Conservation (phyloP, 768 basidiomycete species). For the Macrolepiota albuminosa region DNA sequence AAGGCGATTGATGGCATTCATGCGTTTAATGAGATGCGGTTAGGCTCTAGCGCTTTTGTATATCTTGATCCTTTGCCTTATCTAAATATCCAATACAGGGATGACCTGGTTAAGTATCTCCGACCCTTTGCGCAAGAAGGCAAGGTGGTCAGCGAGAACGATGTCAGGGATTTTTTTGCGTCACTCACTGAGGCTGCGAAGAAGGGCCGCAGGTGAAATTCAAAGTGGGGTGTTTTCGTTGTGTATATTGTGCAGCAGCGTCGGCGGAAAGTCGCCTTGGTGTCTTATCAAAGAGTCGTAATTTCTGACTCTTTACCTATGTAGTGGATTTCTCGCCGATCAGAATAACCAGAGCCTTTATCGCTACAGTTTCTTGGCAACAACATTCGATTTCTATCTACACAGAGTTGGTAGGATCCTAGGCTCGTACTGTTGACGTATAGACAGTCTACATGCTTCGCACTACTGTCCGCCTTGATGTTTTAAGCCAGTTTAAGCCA, state of each 20-base stretch:
- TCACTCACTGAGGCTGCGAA: constrained; percentile 35
- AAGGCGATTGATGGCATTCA: constrained; percentile 79
- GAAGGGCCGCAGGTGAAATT: constrained; percentile 16
- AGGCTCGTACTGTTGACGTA: background rate
- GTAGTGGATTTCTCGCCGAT: background rate
- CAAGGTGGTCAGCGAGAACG: constrained; percentile 67
- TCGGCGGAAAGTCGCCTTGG: background rate
- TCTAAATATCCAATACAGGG: constrained; percentile 35
- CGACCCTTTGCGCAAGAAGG: constrained; percentile 78
- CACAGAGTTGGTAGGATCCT: background rate
- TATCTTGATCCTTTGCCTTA: constrained; percentile 6
- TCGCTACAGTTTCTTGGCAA: background rate
- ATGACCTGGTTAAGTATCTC: constrained; percentile 65
- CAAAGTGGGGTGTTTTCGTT: background rate
- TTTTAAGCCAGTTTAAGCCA: background rate
- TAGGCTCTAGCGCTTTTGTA: constrained; percentile 16
- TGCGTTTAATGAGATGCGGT: constrained; percentile 85
- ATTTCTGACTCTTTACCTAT: background rate
- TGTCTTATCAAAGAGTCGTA: background rate
- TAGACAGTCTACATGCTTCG: background rate
- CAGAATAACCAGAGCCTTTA: background rate
- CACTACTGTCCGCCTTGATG: background rate
- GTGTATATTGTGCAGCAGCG: background rate
- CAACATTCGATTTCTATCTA: background rate
- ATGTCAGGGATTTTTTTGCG: constrained; percentile 68